Evolutionary conservation across 192 early-diverging fungal genomes (phyloP), one percentile per base, ranked within the genome.

Genomic region (Gaertneriomyces sp.): DNA sequence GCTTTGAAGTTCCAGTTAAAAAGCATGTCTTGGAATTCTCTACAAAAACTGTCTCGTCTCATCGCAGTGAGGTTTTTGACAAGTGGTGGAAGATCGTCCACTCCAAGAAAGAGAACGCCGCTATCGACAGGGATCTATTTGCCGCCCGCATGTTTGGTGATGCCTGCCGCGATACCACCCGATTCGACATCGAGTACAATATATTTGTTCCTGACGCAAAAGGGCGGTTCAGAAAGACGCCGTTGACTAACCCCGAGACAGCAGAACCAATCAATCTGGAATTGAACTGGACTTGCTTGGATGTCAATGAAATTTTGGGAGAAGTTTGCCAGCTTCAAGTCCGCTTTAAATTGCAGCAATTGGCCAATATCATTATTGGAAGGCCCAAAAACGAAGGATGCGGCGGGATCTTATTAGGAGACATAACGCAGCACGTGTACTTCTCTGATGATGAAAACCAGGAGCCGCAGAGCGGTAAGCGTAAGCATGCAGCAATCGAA

Each of bases 21-120:
- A 42, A 49, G 33, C 25, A 45, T 14, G 66, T 68, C 9, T n/a
- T 68, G 58, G 66, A 68, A 60, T 7, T 68, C 10, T 42, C 44
- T 7, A 50, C 60, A 5, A 60, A 68, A 46, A 42, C 19, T 11
- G 46, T 49, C n/a, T 17, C 25, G 17, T 54, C 64, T 17, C 12
- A 14, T 16, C 12, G 8, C 12, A 58, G 57, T 40, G 42, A 19
- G 4, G 42, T 43, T 0, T 66, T 66, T 47, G 64, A 57, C n/a
- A 59, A 38, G 39, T 66, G 64, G 64, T 20, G 6, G 14, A 33
- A 33, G 25, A 33, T 33, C 25, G 25, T 33, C 25, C 25, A 46
- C 41, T 19, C 45, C 42, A 45, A 16, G 40, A 59, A 56, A 43
- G 44, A 44, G 20, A 25, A 46, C 39, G 45, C 20, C 53, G 53